A percentile compares a stretch with the other conserved stretches of the same genome.
These are phyloP conservation scores for Cryptosporidium parvum DNA, from an alignment of 169 alveolate genomes.

Conservation along the genomic window DNA sequence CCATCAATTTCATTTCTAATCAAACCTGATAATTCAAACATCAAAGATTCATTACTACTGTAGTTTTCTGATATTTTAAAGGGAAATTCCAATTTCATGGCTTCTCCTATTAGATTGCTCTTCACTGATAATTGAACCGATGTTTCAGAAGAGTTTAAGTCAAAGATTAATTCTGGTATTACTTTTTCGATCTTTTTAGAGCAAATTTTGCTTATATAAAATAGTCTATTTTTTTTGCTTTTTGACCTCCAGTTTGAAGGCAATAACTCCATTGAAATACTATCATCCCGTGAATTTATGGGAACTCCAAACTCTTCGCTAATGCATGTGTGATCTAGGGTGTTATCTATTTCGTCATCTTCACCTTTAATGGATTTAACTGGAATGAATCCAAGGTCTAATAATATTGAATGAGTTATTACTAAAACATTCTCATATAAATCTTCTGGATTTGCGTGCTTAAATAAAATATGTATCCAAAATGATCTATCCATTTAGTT, in stretches of 20 bases:
- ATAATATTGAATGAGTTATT: slow-evolving; percentile 18
- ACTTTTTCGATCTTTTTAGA: background rate
- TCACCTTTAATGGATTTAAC: background rate
- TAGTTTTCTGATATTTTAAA: background rate
- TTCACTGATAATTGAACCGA: background rate
- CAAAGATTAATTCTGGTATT: background rate
- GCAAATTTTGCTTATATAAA: background rate
- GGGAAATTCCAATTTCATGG: slow-evolving; percentile 1
- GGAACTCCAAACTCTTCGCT: background rate
- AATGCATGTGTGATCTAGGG: background rate
- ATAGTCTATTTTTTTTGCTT: background rate
- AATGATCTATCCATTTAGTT: background rate
- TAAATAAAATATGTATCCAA: slow-evolving; percentile 12
- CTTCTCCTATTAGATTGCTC: background rate
- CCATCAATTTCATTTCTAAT: background rate
- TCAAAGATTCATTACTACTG: background rate
- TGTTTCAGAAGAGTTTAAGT: background rate
- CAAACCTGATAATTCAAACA: background rate
- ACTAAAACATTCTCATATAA: slow-evolving; percentile 1
- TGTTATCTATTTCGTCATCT: background rate
- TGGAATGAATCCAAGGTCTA: slow-evolving; percentile 43
- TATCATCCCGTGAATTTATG: background rate
- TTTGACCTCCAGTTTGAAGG: slow-evolving; percentile 45
- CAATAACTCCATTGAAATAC: slow-evolving; percentile 18
- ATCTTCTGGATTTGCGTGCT: background rate